Conservation (phyloP, 2,329 filamentous ascomycete species). For the Sporothrix pallida region DNA sequence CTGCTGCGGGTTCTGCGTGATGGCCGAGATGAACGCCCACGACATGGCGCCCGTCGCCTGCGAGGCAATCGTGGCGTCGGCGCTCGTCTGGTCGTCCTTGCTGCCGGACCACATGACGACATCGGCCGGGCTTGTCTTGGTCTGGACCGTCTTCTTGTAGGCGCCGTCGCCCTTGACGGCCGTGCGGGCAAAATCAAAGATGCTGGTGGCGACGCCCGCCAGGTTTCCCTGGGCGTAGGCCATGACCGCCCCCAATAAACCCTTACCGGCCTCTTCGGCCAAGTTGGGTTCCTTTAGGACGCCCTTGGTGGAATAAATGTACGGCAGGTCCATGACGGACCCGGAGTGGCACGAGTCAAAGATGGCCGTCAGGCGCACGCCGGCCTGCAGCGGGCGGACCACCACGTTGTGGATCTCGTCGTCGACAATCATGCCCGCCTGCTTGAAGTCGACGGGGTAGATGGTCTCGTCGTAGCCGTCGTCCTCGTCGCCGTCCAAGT, state of each 20-base stretch:
- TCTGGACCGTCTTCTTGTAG: conserved; percentile 78
- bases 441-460: conserved; percentile 75
- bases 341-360: conserved; percentile 72
- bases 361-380: conserved; percentile 66
- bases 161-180: conserved; percentile 83
- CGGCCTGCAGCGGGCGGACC: conserved; percentile 61
- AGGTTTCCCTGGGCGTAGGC: conserved; percentile 74
- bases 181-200: conserved; percentile 66
- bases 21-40: conserved; percentile 90
- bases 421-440: conserved; percentile 78
- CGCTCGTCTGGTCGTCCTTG: conserved; percentile 95
- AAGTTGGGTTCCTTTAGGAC: conserved; percentile 72
- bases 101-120: conserved; percentile 98
- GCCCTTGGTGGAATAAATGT: conserved; percentile 72
- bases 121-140: conserved; percentile 93
- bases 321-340: conserved; percentile 69
- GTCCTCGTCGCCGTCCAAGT: conserved; percentile 76
- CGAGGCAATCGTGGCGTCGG: conserved; percentile 88
- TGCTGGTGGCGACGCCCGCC: conserved; percentile 77
- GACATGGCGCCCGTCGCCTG: conserved; percentile 98
- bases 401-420: conserved; percentile 83
- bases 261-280: conserved; percentile 70
- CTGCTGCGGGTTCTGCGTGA: conserved; percentile 97
- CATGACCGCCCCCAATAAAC: conserved; percentile 64
- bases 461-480: conserved; percentile 81